Evolutionary conservation across 73 alveolate genomes (phyloP), one percentile per base, ranked within the genome.

Genomic region (Stentor coeruleus): DNA sequence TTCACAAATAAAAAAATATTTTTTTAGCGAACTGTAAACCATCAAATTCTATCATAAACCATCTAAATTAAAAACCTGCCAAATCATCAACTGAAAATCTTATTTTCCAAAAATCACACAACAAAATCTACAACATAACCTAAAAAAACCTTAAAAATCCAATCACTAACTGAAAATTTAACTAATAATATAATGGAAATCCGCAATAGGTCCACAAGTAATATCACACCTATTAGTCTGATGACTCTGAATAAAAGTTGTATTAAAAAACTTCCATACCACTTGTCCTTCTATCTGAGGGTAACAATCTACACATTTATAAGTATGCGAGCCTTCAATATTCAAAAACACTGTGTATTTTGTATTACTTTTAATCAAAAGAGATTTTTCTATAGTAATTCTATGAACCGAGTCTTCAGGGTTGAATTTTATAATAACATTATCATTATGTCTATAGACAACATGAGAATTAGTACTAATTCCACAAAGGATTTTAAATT

Each of bases 241-340:
- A 66, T 66, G 79, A 66, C n/a, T 66, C 79, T 66, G 79, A 0
- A 40, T 28, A 31, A 66, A 66, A 66, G 15, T 31, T 11, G 79
- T 66, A 33, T 66, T 66, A 20, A 20, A 20, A 31, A 66, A 66
- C n/a, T 66, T 31, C 79, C 79, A 66, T 28, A 11, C 33, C 49
- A 66, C 79, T 33, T 66, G 40, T 26, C 42, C 79, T 20, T 20
- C 40, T 26, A 66, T 40, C n/a, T 15, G 20, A 1, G 20, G 36
- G n/a, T 20, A 14, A 66, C 79, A 66, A 40, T 66, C 79, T 28
- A 66, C 79, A 66, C 79, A 66, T 33, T 66, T 66, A 66, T 20
- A 66, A 20, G 79, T 66, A 66, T 66, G 79, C 79, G 79, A 66
- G 2, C 79, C 79, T 26, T 66, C 79, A 66, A 66, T 66, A 31